Evolutionary conservation across 352 stramenopile genomes (phyloP).

Genomic region (Saprolegnia parasitica): DNA sequence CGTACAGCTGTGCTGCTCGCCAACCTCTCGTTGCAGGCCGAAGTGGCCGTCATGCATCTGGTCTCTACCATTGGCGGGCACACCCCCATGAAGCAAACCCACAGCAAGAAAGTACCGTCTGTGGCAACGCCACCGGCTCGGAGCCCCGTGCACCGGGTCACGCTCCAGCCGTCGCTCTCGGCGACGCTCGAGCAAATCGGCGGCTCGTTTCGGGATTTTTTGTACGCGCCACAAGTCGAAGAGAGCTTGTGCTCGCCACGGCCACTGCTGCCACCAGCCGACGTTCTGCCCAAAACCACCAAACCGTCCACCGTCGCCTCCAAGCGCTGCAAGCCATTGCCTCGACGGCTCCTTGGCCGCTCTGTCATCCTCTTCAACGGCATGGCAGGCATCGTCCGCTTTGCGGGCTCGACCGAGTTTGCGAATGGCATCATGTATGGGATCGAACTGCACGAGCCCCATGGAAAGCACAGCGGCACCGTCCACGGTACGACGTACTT

Average conservation of each 20-base stretch:
- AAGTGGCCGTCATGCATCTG: not conserved
- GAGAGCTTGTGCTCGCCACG: slow-evolving; percentile 8
- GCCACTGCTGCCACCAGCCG: not conserved
- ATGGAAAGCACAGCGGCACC: slow-evolving; percentile 19
- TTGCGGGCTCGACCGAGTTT: slow-evolving; percentile 28
- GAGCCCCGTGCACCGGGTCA: not conserved
- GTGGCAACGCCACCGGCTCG: not conserved
- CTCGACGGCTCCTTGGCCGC: not conserved
- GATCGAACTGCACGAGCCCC: slow-evolving; percentile 19
- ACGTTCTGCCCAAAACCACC: not conserved
- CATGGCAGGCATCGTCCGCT: slow-evolving; percentile 19
- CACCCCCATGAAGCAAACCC: not conserved
- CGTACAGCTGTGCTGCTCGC: not conserved
- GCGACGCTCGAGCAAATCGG: slow-evolving; percentile 7
- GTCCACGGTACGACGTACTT: slow-evolving; percentile 5
- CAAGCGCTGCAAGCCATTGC: not conserved
- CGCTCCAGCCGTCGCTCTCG: not conserved
- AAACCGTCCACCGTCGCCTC: not conserved
- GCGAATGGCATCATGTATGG: slow-evolving; percentile 18
- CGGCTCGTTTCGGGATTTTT: slow-evolving; percentile 4
- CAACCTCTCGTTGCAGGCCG: not conserved
- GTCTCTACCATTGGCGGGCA: not conserved
- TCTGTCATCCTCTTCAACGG: slow-evolving; percentile 17
- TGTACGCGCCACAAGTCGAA: slow-evolving; percentile 9
- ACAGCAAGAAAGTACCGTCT: too few species aligned